These are phyloP conservation scores for Musa schizocarpa DNA, from an alignment of 176 grass and related monocot species.

Conservation along the genomic window DNA sequence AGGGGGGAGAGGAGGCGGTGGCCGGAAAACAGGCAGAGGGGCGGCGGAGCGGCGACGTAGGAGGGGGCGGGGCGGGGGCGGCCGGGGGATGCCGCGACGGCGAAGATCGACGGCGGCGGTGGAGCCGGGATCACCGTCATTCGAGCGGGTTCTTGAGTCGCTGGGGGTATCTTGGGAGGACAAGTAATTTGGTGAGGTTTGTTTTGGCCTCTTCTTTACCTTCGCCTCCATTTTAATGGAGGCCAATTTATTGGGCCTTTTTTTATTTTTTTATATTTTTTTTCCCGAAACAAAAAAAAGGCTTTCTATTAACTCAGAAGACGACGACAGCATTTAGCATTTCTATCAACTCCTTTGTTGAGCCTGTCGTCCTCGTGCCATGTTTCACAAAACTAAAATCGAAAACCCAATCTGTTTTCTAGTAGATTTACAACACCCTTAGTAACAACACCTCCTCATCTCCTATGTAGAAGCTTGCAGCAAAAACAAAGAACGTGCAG, in stretches of 20 bases:
- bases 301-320: no score
- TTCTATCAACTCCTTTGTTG: no score
- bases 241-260: background rate
- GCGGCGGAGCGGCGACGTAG: slow-evolving; percentile 8
- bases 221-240: background rate
- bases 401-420: no score
- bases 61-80: background rate
- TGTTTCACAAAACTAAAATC: no score
- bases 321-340: no score
- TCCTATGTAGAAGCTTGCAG: no score
- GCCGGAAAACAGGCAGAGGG: background rate
- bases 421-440: no score
- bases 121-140: slow-evolving; percentile 47
- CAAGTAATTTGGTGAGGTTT: background rate
- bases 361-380: no score
- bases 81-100: background rate
- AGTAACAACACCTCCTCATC: no score
- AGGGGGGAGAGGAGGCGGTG: slow-evolving; percentile 7
- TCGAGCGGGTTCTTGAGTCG: background rate
- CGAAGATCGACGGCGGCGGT: slow-evolving; percentile 13
- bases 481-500: no score
- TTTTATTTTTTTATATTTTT: background rate
- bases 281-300: background rate
- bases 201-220: slow-evolving; percentile 1
- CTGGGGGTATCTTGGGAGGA: background rate